Evolutionary conservation across 2,329 filamentous ascomycete genomes (phyloP), one percentile per base, ranked within the genome.

Genomic region (Ustulina deusta): DNA sequence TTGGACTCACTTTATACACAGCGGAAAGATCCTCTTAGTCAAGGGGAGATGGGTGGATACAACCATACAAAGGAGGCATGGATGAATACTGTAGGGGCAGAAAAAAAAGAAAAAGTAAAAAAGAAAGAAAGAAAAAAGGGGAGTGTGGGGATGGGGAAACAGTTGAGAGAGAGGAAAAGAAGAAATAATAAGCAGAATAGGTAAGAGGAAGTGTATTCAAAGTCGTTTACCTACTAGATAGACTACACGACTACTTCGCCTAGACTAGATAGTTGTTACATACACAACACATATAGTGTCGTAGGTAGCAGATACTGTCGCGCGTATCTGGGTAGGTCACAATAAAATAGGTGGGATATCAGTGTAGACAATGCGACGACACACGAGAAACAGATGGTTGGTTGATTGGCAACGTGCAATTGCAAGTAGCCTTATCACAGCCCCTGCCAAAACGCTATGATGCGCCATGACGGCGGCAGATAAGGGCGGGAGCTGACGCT

Each of bases 361-460:
- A n/a, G n/a, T n/a, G n/a, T n/a, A n/a, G n/a, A n/a, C n/a, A n/a
- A n/a, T n/a, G 42, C 42, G 7, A 32, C 29, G 7, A 32, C 29
- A 7, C 29, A 7, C 29, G 29, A 32, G 29, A 2, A 36, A 9
- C 34, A 36, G 34, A 36, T 13, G 34, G 34, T 36, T 10, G 34
- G n/a, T n/a, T n/a, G n/a, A n/a, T n/a, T n/a, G n/a, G 72, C 34
- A 68, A 69, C 69, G 62, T 71, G 70, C 65, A 68, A 72, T 74
- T 63, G 70, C 69, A n/a, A n/a, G n/a, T n/a, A 72, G 73, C 74
- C 74, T 77, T 78, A 78, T 78, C 76, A 67, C 68, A 56, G 65
- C 73, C 74, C 75, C 72, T 73, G 72, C 57, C 48, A 56, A 64
- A 62, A 60, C 42, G 65, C 59, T 29, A 40, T 63, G 65, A 70